Percentiles rank a stretch among this genome's conserved stretches.
These are phyloP conservation scores for Pyrenophora seminiperda DNA, from an alignment of 2,329 filamentous ascomycete genomes.

Conservation along the genomic window DNA sequence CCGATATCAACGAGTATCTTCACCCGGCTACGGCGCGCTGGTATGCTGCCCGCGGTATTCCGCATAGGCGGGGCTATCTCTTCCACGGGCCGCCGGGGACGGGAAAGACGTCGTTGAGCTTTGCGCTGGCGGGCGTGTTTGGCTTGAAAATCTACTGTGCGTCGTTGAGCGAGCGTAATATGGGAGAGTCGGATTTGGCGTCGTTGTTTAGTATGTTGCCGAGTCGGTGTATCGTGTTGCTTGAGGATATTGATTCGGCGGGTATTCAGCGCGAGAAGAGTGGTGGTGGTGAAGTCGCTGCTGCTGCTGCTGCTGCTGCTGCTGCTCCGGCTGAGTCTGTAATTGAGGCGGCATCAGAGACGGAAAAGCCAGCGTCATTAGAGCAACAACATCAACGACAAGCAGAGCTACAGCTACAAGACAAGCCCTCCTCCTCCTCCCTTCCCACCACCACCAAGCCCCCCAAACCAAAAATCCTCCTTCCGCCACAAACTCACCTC, in stretches of 20 bases:
- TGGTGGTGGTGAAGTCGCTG: too few relatives aligned
- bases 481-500: slow-evolving; percentile 2
- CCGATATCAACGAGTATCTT: slow-evolving; percentile 79
- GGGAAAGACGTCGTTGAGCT: slow-evolving; percentile 65
- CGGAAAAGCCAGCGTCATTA: neutral
- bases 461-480: neutral
- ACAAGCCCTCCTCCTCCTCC: neutral
- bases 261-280: slow-evolving; percentile 48
- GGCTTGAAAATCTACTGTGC: slow-evolving; percentile 55
- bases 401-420: neutral
- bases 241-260: slow-evolving; percentile 57
- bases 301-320: too few relatives aligned
- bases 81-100: slow-evolving; percentile 81
- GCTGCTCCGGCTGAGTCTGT: neutral
- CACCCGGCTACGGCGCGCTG: slow-evolving; percentile 74
- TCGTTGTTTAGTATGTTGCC: slow-evolving; percentile 53
- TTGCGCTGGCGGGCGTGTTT: slow-evolving; percentile 55
- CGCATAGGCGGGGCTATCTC: slow-evolving; percentile 82
- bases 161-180: slow-evolving; percentile 67
- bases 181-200: slow-evolving; percentile 69
- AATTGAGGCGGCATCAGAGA: neutral
- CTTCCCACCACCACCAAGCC: neutral
- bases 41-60: slow-evolving; percentile 84
- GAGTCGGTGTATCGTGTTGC: slow-evolving; percentile 52
- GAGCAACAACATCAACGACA: neutral